Conservation (phyloP, 176 grass and related monocot species). For the Rhynchospora pubera region DNA sequence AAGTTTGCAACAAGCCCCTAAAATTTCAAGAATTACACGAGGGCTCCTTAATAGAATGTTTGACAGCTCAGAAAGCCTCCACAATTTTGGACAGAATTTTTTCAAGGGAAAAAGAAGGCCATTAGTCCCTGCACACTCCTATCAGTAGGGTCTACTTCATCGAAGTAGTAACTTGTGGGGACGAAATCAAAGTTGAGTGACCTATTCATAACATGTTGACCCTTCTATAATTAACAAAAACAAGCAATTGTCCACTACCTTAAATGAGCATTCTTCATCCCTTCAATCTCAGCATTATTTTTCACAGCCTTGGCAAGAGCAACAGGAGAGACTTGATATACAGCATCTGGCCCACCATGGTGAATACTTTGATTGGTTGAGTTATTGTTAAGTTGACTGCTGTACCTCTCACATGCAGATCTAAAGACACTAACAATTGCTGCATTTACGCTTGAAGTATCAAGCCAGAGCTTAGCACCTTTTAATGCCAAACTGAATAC, state of each 20-base stretch:
- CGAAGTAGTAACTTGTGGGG: background rate
- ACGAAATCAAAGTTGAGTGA: background rate
- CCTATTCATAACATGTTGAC: background rate
- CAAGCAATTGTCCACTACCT: conserved; percentile 26
- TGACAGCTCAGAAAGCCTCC: background rate
- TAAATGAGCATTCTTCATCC: conserved; percentile 78
- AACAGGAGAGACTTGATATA: conserved; percentile 72
- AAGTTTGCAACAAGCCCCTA: background rate
- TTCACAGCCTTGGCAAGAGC: conserved; percentile 73
- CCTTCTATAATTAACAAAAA: background rate
- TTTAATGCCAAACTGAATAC: conserved; percentile 68
- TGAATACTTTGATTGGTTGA: conserved; percentile 16
- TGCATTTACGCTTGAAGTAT: conserved; percentile 86
- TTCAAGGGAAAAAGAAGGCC: background rate
- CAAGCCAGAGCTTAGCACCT: conserved; percentile 74
- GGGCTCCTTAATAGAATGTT: background rate
- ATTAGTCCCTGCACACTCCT: background rate
- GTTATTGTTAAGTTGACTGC: conserved; percentile 23
- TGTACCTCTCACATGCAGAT: conserved; percentile 39
- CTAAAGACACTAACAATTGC: conserved; percentile 73
- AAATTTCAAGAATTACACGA: background rate
- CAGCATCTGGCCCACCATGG: conserved; percentile 27
- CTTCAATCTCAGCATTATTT: conserved; percentile 81
- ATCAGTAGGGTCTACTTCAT: background rate
- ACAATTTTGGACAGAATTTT: background rate